Evolutionary conservation across 2,329 filamentous ascomycete genomes (phyloP), one percentile per base, ranked within the genome.

Genomic region (Ophiostoma pallidulum): DNA sequence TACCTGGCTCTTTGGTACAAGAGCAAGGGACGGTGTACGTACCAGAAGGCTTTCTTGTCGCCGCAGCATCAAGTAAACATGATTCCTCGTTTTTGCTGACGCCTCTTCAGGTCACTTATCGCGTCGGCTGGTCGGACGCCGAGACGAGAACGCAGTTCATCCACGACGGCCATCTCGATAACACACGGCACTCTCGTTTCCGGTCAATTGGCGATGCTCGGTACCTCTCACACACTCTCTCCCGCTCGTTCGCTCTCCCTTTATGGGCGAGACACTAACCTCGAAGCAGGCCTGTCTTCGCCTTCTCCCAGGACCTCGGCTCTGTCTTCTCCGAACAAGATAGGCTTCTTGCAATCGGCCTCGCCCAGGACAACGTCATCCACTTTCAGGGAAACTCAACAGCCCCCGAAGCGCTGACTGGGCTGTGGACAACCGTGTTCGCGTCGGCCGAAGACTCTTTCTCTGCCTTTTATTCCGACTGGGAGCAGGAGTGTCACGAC

Each of bases 351-450:
- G 87, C 85, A 2, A 75, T 94, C 53, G 82, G 86, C 2, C 72
- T 91, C 43, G 76, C 84, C 16, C 88, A 94, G 59, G 75, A 89
- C 41, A 76, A 83, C 1, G 83, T 89, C 35, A 80, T 87, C 39
- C 81, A 86, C 52, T 92, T 81, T 66, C 81, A 84, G 29, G 82
- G 86, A 7, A 72, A 77, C 35, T 75, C 77, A 4, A 78, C 78
- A 3, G 64, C 78, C 41, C 80, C 82, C 22, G 61, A 62, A 1
- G 68, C 72, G 32, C 82, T 94, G 68, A 74, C 79, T 8, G 86
- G 85, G 0, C 67, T 92, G 3, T 94, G 88, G 88, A 80, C 75
- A 53, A 82, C 79, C 2, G 86, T 80, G 66, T 91, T 88, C 58
- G 64, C 63, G 13, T 73, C 70, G 16, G 77, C 78, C 8, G 66